phyloP scores from a whole-genome alignment of 2,329 filamentous ascomycete species.

The Leptographium wingfieldii region DNA sequence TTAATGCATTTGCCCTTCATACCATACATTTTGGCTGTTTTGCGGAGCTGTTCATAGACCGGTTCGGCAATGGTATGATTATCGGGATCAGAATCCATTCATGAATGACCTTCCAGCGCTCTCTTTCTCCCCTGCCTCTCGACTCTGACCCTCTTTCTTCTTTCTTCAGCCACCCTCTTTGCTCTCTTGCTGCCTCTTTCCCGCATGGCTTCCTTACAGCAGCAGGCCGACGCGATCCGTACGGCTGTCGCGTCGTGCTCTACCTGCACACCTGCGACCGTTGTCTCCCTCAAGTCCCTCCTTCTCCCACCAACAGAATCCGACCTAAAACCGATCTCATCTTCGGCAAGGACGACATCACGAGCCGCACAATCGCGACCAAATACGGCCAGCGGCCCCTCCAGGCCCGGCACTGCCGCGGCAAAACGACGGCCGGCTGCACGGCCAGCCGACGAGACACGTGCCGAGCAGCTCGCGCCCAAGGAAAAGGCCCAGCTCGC shows the following conservation, averaged over 20 bases:
- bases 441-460: constrained; percentile 7
- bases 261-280: constrained; percentile 34
- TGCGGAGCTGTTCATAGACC: constrained; percentile 14
- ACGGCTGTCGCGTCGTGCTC: constrained; percentile 30
- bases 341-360: constrained; percentile 13
- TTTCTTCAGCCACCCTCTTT: constrained; percentile 2
- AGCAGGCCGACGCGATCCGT: constrained; percentile 33
- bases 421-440: constrained; percentile 11
- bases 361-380: constrained; percentile 13
- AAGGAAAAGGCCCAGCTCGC: constrained; percentile 56
- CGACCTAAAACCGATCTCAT: constrained; percentile 13
- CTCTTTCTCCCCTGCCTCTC: constrained; percentile 6
- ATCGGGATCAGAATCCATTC: constrained; percentile 16
- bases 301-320: constrained; percentile 25
- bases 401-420: constrained; percentile 15
- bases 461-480: constrained; percentile 24
- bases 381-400: constrained; percentile 9
- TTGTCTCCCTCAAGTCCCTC: constrained; percentile 30
- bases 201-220: constrained; percentile 24
- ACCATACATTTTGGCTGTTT: background rate
- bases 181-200: background rate
- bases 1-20: background rate
- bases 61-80: constrained; percentile 22
- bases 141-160: constrained; percentile 13
- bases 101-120: constrained; percentile 13